Conservation (phyloP, 306 rosid species). For the Vachellia pachyceras region DNA sequence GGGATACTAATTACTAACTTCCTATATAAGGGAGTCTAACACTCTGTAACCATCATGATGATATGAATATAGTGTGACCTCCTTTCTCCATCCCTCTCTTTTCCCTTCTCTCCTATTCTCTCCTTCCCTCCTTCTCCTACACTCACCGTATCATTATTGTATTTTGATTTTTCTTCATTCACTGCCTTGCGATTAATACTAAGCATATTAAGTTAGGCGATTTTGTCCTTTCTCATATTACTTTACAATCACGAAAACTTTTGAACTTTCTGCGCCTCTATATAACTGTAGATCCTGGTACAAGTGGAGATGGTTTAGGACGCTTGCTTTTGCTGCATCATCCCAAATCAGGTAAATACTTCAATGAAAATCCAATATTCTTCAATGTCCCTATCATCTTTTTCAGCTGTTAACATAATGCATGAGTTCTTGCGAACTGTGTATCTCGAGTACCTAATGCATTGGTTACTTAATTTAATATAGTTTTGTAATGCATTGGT, state of each 20-base stretch:
- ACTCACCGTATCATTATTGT: too few relatives aligned
- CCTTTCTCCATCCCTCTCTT: too few relatives aligned
- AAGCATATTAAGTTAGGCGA: background rate
- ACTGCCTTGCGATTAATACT: background rate
- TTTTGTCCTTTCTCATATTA: background rate
- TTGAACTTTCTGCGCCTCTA: background rate
- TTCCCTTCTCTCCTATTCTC: too few relatives aligned
- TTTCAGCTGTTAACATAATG: constrained; percentile 7
- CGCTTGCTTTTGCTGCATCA: constrained; percentile 65
- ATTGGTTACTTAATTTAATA: too few relatives aligned
- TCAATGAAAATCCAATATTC: background rate
- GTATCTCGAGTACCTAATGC: constrained; percentile 2
- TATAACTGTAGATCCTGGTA: constrained; percentile 55
- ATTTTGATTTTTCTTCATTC: background rate
- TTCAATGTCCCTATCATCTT: background rate
- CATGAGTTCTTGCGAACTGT: constrained; percentile 10
- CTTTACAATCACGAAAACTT: background rate
- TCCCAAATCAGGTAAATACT: constrained; percentile 81
- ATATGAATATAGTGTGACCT: too few relatives aligned
- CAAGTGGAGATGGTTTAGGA: constrained; percentile 59
- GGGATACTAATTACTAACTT: too few relatives aligned
- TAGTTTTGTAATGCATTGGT: background rate
- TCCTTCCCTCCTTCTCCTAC: too few relatives aligned
- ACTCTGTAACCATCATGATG: too few relatives aligned
- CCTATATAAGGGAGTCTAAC: too few relatives aligned